Conservation (phyloP, 2,329 filamentous ascomycete species). For the Claviceps sp. region DNA sequence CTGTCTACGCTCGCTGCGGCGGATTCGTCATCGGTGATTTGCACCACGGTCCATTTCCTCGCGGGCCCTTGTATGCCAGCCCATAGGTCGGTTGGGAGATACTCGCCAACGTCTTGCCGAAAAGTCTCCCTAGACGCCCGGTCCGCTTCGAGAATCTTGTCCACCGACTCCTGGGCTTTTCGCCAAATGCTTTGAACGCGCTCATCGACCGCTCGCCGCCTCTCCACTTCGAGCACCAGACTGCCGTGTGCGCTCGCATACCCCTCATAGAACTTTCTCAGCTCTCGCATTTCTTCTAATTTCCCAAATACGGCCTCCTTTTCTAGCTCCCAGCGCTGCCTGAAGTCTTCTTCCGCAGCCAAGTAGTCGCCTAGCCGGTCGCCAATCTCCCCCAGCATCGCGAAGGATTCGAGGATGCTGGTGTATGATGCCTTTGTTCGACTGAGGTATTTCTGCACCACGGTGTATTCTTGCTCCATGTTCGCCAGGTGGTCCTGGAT, state of each 20-base stretch:
- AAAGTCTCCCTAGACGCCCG: constrained; percentile 62
- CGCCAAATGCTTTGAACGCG: constrained; percentile 61
- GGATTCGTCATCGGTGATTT: constrained; percentile 18
- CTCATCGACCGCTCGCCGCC: constrained; percentile 59
- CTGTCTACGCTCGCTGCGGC: constrained; percentile 4
- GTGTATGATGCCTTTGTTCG: constrained; percentile 34
- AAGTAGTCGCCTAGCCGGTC: constrained; percentile 52
- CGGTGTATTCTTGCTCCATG: constrained; percentile 59
- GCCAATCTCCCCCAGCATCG: constrained; percentile 53
- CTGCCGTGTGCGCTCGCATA: constrained; percentile 77
- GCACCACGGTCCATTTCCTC: constrained; percentile 35
- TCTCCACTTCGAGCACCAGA: constrained; percentile 69
- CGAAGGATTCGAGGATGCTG: constrained; percentile 49
- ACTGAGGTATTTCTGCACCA: constrained; percentile 50
- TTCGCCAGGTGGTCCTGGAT: constrained; percentile 62
- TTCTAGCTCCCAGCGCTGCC: constrained; percentile 59
- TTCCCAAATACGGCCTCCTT: constrained; percentile 53
- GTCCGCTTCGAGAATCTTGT: constrained; percentile 63
- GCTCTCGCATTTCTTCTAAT: constrained; percentile 61
- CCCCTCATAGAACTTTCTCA: constrained; percentile 73
- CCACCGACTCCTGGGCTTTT: constrained; percentile 64
- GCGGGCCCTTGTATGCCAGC: constrained; percentile 54
- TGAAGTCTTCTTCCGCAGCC: constrained; percentile 50
- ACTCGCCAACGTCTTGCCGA: constrained; percentile 70
- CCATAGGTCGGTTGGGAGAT: constrained; percentile 80